Evolutionary conservation across 2,329 filamentous ascomycete genomes (phyloP), one percentile per base, ranked within the genome.

Genomic region (Aspergillus fumigatus): DNA sequence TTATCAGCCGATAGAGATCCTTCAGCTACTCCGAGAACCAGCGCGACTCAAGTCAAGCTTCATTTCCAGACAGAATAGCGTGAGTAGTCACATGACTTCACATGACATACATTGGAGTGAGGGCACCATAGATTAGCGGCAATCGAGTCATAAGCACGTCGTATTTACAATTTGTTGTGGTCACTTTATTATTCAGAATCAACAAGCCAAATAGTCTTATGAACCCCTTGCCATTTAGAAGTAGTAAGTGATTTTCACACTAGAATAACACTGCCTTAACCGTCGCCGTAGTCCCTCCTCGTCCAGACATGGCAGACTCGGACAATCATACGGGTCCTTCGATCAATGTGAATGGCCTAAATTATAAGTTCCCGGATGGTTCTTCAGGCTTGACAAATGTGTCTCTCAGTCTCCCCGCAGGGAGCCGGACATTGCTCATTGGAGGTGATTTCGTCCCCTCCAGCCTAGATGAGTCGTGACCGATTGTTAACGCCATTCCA

Each of bases 281-380:
- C 32, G 7, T 6, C 32, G 11, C 5, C 32, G 27, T 19, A 14
- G 27, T 25, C 38, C 21, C 38, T 48, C 26, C 8, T 10, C 51
- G 11, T 35, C 23, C 25, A 51, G 52, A 50, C 19, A 70, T 70
- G 67, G 55, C 66, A 38, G 54, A 63, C 50, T 49, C 51, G 2
- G 17, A 11, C 49, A 54, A 48, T n/a, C 29, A 52, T 19, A 47
- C 53, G 3, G 48, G 27, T 14, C 76, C 45, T 84, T 84, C 86
- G 50, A 89, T 99, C 70, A 76, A 84, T 65, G 88, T 94, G 65
- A 85, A 80, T 41, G 78, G 86, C 73, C 86, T 99, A 54, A 92
- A 86, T 61, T 99, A 97, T 82, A 86, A 84, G 48, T 99, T 97
- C 77, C 89, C 88, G 17, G 90, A 96, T 79, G 88, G 89, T 70